Base-by-base conservation (phyloP, 768 basidiomycete genomes). In the Podaxis pistillaris region DNA sequence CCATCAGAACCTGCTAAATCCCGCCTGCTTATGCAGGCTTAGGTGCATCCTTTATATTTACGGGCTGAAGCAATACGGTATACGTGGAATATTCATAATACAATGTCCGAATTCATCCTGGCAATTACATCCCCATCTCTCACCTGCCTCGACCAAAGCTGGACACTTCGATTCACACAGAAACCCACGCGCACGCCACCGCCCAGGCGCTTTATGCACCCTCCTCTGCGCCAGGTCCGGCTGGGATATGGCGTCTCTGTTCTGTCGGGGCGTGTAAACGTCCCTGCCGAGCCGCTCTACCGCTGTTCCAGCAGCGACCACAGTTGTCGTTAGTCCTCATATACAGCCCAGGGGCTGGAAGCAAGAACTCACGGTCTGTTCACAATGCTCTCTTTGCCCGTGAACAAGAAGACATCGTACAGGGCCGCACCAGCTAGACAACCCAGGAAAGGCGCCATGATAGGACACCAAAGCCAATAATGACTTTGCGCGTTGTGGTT, bases 381-480 rank as follows among this genome's bases (percentile, higher is more conserved):
- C 51, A 87, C 62, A 26, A 82, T 68, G 56, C 80, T 83, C 59
- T 89, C 86, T 3, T 77, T 66, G 17, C 86, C 88, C 2, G 77
- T 78, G 72, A 81, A 88, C 59, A 90, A 60, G 64, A 87, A 75
- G 1, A 75, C 49, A 66, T 91, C 89, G 65, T 91, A 91, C 41
- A 84, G 63, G 59, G 85, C 71, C 3, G 79, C 76, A 12, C 84
- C 89, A 4, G 74, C 69, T 62, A 84, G 78, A 53, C 79, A 86
- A 26, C 89, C 89, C 37, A 83, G 64, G 68, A 89, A 81, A 8
- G 87, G 83, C 1, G 75, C 86, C 41, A 87, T 71, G 17, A 88
- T 68, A 2, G 87, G 84, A 66, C 84, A 84, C 89, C 89, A 91
- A 38, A 91, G 64, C 89, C 88, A 91, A 68, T 90, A 91, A 62